These are phyloP conservation scores for Escallonia herrerae DNA, from an alignment of 129 eudicot species.

Conservation along the genomic window DNA sequence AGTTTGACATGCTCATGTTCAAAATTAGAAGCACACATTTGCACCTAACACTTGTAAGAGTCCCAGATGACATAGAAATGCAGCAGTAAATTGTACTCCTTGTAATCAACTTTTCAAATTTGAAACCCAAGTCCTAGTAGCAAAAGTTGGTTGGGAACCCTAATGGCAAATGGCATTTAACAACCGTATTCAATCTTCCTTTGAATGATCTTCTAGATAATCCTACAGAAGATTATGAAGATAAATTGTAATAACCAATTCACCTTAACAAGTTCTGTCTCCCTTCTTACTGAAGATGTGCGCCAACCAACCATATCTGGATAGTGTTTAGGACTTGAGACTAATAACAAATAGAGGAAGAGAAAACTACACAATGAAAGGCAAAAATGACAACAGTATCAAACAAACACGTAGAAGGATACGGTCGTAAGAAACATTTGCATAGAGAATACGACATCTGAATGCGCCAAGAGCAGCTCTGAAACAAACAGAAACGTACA, in stretches of 20 bases:
- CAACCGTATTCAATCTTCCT: not conserved
- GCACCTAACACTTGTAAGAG: too few relatives aligned
- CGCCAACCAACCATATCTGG: slow-evolving; percentile 99
- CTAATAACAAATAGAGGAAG: not conserved
- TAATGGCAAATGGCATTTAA: not conserved
- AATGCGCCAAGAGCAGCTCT: slow-evolving; percentile 94
- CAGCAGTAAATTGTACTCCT: not conserved
- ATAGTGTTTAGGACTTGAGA: slow-evolving; percentile 22
- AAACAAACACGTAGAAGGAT: slow-evolving; percentile 43
- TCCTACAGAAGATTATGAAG: not conserved
- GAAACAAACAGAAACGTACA: slow-evolving; percentile 26
- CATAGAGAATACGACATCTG: slow-evolving; percentile 78
- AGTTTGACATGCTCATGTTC: too few relatives aligned
- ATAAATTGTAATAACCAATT: not conserved
- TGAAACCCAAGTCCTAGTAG: not conserved
- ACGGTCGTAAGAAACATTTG: slow-evolving; percentile 93
- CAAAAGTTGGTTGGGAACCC: not conserved
- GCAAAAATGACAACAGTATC: not conserved
- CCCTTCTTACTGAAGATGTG: slow-evolving; percentile 96
- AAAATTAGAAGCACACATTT: too few relatives aligned
- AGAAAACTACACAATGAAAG: not conserved
- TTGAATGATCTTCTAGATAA: not conserved
- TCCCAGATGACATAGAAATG: too few relatives aligned
- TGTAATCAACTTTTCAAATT: not conserved
- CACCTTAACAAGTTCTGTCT: slow-evolving; percentile 83